Percentiles rank a stretch among this genome's conserved stretches.
Conservation (phyloP, 2,329 filamentous ascomycete species). For the Ramularia collo-cygni region DNA sequence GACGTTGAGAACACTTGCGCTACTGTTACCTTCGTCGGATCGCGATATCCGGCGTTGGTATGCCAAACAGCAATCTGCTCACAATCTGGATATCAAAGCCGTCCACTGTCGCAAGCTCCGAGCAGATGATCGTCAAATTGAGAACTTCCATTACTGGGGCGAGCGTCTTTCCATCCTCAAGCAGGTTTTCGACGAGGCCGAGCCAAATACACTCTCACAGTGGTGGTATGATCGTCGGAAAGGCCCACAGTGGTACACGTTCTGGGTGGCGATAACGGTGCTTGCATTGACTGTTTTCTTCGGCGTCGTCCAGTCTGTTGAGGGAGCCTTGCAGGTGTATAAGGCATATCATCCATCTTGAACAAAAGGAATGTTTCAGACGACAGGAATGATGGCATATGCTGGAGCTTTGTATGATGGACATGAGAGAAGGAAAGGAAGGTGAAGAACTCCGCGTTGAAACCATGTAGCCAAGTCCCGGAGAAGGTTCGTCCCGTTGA, state of each 20-base stretch:
- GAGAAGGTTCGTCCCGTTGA: too few relatives aligned
- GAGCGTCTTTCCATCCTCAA: conserved; percentile 40
- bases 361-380: too few relatives aligned
- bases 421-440: too few relatives aligned
- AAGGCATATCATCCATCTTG: conserved; percentile 4
- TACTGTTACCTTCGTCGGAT: conserved; percentile 31
- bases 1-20: conserved; percentile 33
- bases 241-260: conserved; percentile 41
- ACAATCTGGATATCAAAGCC: conserved; percentile 24
- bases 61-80: conserved; percentile 9
- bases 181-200: conserved; percentile 36
- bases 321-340: conserved; percentile 36
- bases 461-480: too few relatives aligned
- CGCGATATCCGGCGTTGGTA: conserved; percentile 21
- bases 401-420: too few relatives aligned
- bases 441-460: too few relatives aligned
- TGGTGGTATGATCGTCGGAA: conserved; percentile 41
- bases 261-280: conserved; percentile 39
- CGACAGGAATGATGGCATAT: too few relatives aligned
- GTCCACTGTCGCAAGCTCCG: conserved; percentile 28
- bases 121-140: conserved; percentile 29
- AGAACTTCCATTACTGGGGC: conserved; percentile 35
- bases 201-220: conserved; percentile 31
- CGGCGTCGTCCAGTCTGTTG: conserved; percentile 37
- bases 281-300: conserved; percentile 35